These are phyloP conservation scores for Furcasterigmium furcatum DNA, from an alignment of 2,329 filamentous ascomycete species.

Conservation along the genomic window DNA sequence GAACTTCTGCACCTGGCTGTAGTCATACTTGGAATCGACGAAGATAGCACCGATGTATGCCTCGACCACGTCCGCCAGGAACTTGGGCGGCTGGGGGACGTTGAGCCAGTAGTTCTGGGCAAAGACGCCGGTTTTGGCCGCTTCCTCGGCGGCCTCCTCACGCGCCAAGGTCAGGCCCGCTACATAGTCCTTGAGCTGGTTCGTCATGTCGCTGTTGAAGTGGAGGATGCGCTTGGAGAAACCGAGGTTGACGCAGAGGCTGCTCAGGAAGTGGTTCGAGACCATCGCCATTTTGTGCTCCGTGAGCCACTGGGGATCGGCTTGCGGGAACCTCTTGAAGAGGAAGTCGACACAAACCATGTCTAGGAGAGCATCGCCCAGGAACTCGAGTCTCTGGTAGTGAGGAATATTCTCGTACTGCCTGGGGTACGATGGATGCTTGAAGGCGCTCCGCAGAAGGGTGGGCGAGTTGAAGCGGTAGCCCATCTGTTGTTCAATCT, in stretches of 20 bases:
- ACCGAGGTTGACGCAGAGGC: conserved; percentile 72
- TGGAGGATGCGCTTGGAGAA: conserved; percentile 72
- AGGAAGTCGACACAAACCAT: conserved; percentile 82
- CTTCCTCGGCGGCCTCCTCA: conserved; percentile 26
- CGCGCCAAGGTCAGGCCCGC: conserved; percentile 51
- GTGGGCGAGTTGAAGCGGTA: conserved; percentile 71
- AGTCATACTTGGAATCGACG: conserved; percentile 83
- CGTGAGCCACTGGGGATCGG: conserved; percentile 93
- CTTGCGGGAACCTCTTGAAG: conserved; percentile 71
- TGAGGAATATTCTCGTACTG: conserved; percentile 76
- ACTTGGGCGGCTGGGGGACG: conserved; percentile 64
- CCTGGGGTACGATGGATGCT: conserved; percentile 78
- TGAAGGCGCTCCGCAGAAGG: conserved; percentile 80
- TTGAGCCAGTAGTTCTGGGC: conserved; percentile 67
- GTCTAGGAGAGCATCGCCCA: conserved; percentile 86
- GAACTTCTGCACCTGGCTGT: conserved; percentile 68
- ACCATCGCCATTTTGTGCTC: conserved; percentile 99
- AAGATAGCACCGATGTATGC: conserved; percentile 88
- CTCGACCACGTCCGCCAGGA: conserved; percentile 82
- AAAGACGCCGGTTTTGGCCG: conserved; percentile 32
- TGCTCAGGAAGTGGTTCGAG: conserved; percentile 89
- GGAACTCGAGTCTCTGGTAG: conserved; percentile 89
- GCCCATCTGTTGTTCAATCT: conserved; percentile 55
- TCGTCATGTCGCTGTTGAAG: conserved; percentile 40
- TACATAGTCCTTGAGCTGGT: conserved; percentile 52